Base-by-base conservation (phyloP, 2,329 filamentous ascomycete species). In the Fusarium sp. region DNA sequence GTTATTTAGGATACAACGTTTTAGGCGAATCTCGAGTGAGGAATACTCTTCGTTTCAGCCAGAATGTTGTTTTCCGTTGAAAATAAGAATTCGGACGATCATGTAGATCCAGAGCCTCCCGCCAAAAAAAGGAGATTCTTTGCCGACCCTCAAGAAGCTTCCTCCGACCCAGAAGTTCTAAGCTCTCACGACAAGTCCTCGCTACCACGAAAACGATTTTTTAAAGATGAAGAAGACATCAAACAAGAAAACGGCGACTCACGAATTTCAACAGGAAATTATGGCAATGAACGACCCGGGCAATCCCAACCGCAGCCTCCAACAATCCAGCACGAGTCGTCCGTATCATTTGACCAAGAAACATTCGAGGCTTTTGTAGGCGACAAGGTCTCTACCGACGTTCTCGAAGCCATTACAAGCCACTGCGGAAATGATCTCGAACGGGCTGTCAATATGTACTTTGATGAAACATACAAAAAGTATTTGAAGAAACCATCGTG, bases 391-490 rank as follows among this genome's bases (percentile, higher is more conserved):
- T 71, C 77, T 7, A 56, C 77, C 0, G 78, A 84, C 21, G 73
- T 79, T 1, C 67, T 89, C 44, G 73, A 75, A 7, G 71, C 79
- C 4, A 79, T 90, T 17, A 78, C 78, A n/a, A 75, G 80, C 9
- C 78, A 79, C 38, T 88, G 86, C 49, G 81, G 81, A 21, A 77
- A 83, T 49, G 79, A 87, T 58, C 78, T 89, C 14, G 84, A 89
- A 67, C 79, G 80, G 57, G 87, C 87, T 7, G 82, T 89, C 53
- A 88, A 88, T 56, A 88, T 89, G 83, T 90, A 88, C 69, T 84
- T 89, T 59, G 88, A 90, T 60, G 87, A 86, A 17, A 89, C 87
- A 5, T 89, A 87, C 82, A 86, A 84, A 68, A 80, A 76, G 9
- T 72, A 77, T 35, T 75, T 77, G 56, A 75, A 75, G 41, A 73